Percentiles rank a stretch among this genome's conserved stretches.
Conservation (phyloP, 1,284 basidiomycete genomes). For the Butyriboletus appendiculatus region DNA sequence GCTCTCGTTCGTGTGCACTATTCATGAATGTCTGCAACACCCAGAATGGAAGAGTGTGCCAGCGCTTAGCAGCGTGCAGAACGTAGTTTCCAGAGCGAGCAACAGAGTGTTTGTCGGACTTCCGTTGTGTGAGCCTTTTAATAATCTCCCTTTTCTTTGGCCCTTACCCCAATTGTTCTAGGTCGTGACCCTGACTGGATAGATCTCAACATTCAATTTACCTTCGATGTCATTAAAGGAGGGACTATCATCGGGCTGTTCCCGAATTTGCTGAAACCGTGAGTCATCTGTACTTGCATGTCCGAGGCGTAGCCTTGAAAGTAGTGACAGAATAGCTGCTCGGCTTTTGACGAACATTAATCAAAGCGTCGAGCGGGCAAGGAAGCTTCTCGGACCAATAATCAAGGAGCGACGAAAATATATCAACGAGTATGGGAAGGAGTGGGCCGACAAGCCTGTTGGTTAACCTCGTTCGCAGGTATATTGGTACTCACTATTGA, state of each 20-base stretch:
- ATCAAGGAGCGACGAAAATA: conserved; percentile 39
- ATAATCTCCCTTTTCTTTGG: too few relatives aligned
- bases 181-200: conserved; percentile 43
- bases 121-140: conserved; percentile 36
- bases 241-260: conserved; percentile 33
- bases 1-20: too few relatives aligned
- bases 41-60: too few relatives aligned
- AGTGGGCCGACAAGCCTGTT: conserved; percentile 43
- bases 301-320: neutral
- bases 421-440: conserved; percentile 34
- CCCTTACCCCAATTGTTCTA: conserved; percentile 14
- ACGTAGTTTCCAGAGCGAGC: conserved; percentile 34
- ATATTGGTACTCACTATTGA: conserved; percentile 15
- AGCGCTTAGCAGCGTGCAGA: conserved; percentile 2
- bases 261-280: conserved; percentile 43
- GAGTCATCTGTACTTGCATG: conserved; percentile 3
- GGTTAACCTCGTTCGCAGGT: conserved; percentile 4
- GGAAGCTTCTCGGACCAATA: conserved; percentile 35
- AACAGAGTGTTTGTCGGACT: conserved; percentile 43
- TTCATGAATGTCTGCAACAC: too few relatives aligned
- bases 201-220: conserved; percentile 36
- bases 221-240: conserved; percentile 34
- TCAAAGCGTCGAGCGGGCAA: conserved; percentile 1
- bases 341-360: neutral
- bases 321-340: neutral